These are phyloP conservation scores for Colletotrichum plurivorum DNA, from an alignment of 2,329 filamentous ascomycete genomes.

Conservation along the genomic window DNA sequence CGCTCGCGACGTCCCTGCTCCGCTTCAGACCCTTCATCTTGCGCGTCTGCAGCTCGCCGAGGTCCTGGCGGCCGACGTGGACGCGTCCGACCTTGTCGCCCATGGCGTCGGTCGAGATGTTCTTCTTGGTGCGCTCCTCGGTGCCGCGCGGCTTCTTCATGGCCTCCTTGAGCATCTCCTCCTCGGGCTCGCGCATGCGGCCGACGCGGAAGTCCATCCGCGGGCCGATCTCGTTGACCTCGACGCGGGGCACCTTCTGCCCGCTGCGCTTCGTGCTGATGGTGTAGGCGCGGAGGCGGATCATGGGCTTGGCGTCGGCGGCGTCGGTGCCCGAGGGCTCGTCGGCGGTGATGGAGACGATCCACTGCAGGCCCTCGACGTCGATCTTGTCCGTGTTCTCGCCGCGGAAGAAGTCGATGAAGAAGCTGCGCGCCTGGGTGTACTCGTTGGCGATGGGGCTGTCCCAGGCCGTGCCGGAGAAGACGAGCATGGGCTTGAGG, in stretches of 20 bases:
- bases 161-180: constrained; percentile 87
- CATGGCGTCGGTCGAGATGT: constrained; percentile 90
- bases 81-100: constrained; percentile 97
- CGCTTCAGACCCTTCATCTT: constrained; percentile 99
- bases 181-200: constrained; percentile 83
- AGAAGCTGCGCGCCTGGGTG: constrained; percentile 87
- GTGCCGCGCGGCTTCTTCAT: constrained; percentile 85
- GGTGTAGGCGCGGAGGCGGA: constrained; percentile 85
- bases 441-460: constrained; percentile 84
- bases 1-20: constrained; percentile 73
- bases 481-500: constrained; percentile 90
- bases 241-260: constrained; percentile 88
- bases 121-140: constrained; percentile 93
- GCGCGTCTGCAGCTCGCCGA: constrained; percentile 88
- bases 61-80: constrained; percentile 91
- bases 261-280: constrained; percentile 89
- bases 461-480: constrained; percentile 90
- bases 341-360: constrained; percentile 85
- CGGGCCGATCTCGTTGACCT: constrained; percentile 95
- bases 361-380: constrained; percentile 94
- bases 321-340: constrained; percentile 64
- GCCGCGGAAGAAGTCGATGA: constrained; percentile 92
- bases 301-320: constrained; percentile 66
- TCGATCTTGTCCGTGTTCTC: constrained; percentile 84
- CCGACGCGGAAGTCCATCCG: constrained; percentile 93